Percentiles rank a stretch among this genome's conserved stretches.
These are phyloP conservation scores for Lipomyces orientalis DNA, from an alignment of 805 yeast species.

Conservation along the genomic window DNA sequence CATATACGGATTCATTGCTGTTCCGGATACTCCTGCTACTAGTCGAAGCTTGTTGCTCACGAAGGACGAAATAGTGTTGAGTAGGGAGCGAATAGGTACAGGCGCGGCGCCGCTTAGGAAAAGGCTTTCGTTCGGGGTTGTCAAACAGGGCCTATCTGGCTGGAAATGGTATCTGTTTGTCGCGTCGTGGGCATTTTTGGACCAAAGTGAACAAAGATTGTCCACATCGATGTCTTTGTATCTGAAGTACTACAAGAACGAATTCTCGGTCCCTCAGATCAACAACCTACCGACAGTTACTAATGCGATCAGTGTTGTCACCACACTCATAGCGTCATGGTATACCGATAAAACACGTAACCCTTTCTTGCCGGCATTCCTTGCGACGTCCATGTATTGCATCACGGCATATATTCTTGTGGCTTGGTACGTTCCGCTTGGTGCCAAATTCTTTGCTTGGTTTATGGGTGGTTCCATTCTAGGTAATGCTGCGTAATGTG, in stretches of 20 bases:
- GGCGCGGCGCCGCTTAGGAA: constrained; percentile 41
- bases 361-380: constrained; percentile 49
- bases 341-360: constrained; percentile 22
- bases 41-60: constrained; percentile 45
- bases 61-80: constrained; percentile 44
- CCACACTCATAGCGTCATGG: constrained; percentile 45
- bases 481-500: neutral
- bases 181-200: constrained; percentile 48
- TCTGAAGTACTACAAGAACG: constrained; percentile 17
- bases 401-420: constrained; percentile 54
- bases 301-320: constrained; percentile 51
- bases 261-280: constrained; percentile 46
- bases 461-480: constrained; percentile 25
- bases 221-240: constrained; percentile 21
- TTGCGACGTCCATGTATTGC: constrained; percentile 41
- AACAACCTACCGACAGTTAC: constrained; percentile 53
- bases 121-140: constrained; percentile 34
- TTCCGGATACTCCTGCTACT: constrained; percentile 61
- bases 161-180: constrained; percentile 48
- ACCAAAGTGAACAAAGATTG: constrained; percentile 30
- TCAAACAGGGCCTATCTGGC: constrained; percentile 40
- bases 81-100: constrained; percentile 42
- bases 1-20: constrained; percentile 48
- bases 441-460: constrained; percentile 66
- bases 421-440: constrained; percentile 60